Percentiles rank a stretch among this genome's conserved stretches.
Evolutionary conservation across 768 basidiomycete genomes (phyloP).

Genomic region (Lactifluus subvellereus): DNA sequence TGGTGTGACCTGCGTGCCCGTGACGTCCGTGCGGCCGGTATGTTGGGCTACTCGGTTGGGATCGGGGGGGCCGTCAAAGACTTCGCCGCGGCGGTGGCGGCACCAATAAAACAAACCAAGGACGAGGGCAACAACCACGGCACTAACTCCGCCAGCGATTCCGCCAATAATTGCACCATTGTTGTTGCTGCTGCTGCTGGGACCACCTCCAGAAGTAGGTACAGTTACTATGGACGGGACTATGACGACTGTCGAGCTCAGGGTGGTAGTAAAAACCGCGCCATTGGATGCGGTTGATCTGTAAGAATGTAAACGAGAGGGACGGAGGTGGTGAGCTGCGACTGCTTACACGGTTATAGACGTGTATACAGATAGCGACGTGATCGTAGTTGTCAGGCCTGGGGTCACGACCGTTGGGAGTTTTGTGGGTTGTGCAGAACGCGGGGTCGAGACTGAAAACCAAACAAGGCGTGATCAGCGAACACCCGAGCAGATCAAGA

Average conservation of each 20-base stretch:
- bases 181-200: conserved; percentile 1
- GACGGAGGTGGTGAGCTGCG: not conserved
- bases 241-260: conserved; percentile 25
- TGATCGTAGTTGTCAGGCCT: not conserved
- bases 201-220: not conserved
- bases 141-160: conserved; percentile 28
- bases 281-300: conserved; percentile 18
- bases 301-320: not conserved
- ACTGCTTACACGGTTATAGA: conserved; percentile 1
- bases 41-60: conserved; percentile 38
- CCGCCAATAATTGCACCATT: conserved; percentile 31
- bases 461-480: conserved; percentile 2
- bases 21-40: conserved; percentile 22
- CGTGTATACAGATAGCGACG: not conserved
- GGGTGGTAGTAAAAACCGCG: conserved; percentile 9
- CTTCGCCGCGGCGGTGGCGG: conserved; percentile 31
- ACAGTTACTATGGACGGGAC: conserved; percentile 19
- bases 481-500: not conserved
- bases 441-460: not conserved
- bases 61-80: conserved; percentile 47
- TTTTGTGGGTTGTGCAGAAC: not conserved
- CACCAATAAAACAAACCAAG: conserved; percentile 30
- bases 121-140: conserved; percentile 26
- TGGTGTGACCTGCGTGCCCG: conserved; percentile 15
- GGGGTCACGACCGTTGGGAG: not conserved